phyloP scores from a whole-genome alignment of 169 alveolate species.

The Plasmodium berghei region DNA sequence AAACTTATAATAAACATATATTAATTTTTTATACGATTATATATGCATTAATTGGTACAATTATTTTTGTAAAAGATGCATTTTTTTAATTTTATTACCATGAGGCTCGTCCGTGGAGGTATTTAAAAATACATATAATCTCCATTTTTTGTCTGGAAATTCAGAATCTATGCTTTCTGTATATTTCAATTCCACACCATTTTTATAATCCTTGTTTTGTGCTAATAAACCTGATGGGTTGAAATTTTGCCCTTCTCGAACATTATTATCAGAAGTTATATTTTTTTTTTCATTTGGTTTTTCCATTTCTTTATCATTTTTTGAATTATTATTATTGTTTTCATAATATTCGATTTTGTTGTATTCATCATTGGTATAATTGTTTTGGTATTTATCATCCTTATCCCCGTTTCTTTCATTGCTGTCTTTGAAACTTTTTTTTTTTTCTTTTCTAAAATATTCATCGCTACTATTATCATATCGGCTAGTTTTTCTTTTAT shows the following conservation, averaged over 20 bases:
- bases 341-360: neutral
- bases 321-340: neutral
- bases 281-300: constrained; percentile 31
- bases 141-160: constrained; percentile 87
- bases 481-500: neutral
- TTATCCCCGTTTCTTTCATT: neutral
- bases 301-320: constrained; percentile 12
- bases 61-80: neutral
- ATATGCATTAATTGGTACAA: neutral
- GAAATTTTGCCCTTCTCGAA: constrained; percentile 79
- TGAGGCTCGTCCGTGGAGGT: constrained; percentile 34
- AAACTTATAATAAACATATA: neutral
- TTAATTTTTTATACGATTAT: neutral
- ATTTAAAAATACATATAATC: constrained; percentile 85
- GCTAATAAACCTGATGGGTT: constrained; percentile 93
- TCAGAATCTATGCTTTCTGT: constrained; percentile 87
- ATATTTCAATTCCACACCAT: constrained; percentile 87
- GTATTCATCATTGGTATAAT: neutral
- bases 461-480: neutral
- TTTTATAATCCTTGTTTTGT: constrained; percentile 81
- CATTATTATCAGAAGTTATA: constrained; percentile 14
- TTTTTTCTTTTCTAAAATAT: neutral
- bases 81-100: constrained; percentile 29
- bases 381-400: neutral
- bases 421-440: neutral